Conservation (phyloP, 441 rosid genomes). For the Euphorbia celastroides region DNA sequence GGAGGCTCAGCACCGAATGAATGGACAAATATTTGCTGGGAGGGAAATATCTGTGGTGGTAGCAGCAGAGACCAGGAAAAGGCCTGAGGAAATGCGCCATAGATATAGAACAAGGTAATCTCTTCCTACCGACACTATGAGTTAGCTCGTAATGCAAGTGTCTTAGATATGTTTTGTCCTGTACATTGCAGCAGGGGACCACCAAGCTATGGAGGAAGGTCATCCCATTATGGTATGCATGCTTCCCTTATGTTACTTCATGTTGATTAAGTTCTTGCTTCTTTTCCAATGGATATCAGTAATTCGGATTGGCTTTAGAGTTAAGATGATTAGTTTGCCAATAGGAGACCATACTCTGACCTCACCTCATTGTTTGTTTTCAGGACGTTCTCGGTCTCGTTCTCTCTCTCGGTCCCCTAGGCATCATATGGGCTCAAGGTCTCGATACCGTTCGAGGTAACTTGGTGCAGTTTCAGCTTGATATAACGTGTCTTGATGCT, state of each 20-base stretch:
- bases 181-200: constrained; percentile 51
- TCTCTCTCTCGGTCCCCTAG: constrained; percentile 71
- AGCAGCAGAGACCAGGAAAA: constrained; percentile 93
- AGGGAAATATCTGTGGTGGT: constrained; percentile 88
- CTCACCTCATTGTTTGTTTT: constrained; percentile 14
- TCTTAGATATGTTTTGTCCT: constrained; percentile 13
- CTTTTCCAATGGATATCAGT: not conserved
- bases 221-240: constrained; percentile 59
- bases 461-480: constrained; percentile 9
- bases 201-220: constrained; percentile 56
- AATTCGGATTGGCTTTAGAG: too few species aligned
- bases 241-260: not conserved
- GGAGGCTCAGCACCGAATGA: constrained; percentile 90
- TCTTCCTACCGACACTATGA: not conserved
- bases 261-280: not conserved
- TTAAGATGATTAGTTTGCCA: too few species aligned
- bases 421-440: constrained; percentile 60
- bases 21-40: constrained; percentile 79
- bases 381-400: constrained; percentile 84
- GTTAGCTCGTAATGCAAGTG: constrained; percentile 1
- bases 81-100: constrained; percentile 95
- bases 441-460: constrained; percentile 84
- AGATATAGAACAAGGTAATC: constrained; percentile 57
- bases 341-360: too few species aligned
- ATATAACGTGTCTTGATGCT: not conserved